phyloP scores from a whole-genome alignment of 805 yeast genomes.

The Wickerhamiella hasegawae region DNA sequence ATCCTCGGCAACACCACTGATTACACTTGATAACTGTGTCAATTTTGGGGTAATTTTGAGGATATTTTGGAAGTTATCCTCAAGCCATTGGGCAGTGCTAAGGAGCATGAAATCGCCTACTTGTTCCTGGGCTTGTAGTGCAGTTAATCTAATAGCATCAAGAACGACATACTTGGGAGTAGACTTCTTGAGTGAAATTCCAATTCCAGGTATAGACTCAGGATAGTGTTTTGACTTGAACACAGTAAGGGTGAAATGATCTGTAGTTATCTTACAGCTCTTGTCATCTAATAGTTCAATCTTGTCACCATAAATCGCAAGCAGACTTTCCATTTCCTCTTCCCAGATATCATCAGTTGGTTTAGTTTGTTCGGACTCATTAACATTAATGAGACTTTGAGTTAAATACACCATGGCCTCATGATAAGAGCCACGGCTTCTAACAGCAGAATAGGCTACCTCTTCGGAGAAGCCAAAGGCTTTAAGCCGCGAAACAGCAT shows the following conservation, averaged over 20 bases:
- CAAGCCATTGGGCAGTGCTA: conserved; percentile 63
- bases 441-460: conserved; percentile 37
- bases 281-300: conserved; percentile 11
- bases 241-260: conserved; percentile 15
- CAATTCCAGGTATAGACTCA: conserved; percentile 49
- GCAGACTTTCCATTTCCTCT: conserved; percentile 57
- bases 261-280: conserved; percentile 6
- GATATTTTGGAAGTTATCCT: conserved; percentile 39
- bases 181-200: conserved; percentile 25
- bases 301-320: conserved; percentile 39
- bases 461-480: conserved; percentile 59
- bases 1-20: conserved; percentile 15
- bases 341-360: conserved; percentile 35
- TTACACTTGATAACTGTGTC: conserved; percentile 22
- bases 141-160: conserved; percentile 20
- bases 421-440: conserved; percentile 11
- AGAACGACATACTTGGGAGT: conserved; percentile 22
- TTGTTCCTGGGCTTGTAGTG: conserved; percentile 21
- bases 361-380: conserved; percentile 2
- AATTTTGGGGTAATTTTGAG: conserved; percentile 66
- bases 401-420: conserved; percentile 31
- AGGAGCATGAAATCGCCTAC: conserved; percentile 59
- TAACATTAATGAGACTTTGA: conserved; percentile 13
- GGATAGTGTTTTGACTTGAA: conserved; percentile 47
- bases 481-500: conserved; percentile 38